Evolutionary conservation across 257 asterid species (phyloP).

Genomic region (Petunia axillaris): DNA sequence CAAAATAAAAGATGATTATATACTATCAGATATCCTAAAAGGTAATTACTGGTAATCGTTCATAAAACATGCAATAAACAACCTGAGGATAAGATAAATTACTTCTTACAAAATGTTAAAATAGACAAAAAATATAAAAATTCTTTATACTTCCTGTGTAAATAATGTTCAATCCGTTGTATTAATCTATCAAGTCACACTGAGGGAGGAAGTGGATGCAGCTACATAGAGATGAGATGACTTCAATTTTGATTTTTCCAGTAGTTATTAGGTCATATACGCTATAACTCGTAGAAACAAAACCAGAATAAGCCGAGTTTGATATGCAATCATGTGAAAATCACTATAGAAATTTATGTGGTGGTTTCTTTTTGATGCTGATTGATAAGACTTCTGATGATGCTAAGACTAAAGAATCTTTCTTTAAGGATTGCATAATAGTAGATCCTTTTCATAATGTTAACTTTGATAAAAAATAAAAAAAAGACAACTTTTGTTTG

Average conservation of each 20-base stretch:
- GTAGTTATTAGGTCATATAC: conserved; percentile 2
- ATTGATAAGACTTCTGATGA: conserved; percentile 15
- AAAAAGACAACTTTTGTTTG: conserved; percentile 4
- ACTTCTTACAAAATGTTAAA: too few relatives aligned
- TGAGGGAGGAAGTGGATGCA: background rate
- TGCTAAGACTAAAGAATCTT: background rate
- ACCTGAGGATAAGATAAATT: too few relatives aligned
- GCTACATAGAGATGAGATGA: conserved; percentile 8
- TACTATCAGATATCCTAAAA: too few relatives aligned
- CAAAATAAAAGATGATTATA: too few relatives aligned
- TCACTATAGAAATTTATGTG: background rate
- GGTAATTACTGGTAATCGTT: too few relatives aligned
- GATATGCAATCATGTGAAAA: conserved; percentile 16
- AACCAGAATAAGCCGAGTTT: background rate
- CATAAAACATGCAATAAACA: too few relatives aligned
- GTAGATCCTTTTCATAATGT: conserved; percentile 3
- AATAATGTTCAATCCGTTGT: background rate
- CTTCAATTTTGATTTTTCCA: background rate
- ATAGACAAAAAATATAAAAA: too few relatives aligned
- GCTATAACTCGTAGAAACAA: background rate
- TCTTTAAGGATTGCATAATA: conserved; percentile 3
- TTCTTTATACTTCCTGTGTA: too few relatives aligned
- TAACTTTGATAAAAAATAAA: background rate
- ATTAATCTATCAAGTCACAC: background rate
- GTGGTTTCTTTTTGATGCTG: conserved; percentile 5